Evolutionary conservation across 345 rosid genomes (phyloP).

Genomic region (Populus nigra): DNA sequence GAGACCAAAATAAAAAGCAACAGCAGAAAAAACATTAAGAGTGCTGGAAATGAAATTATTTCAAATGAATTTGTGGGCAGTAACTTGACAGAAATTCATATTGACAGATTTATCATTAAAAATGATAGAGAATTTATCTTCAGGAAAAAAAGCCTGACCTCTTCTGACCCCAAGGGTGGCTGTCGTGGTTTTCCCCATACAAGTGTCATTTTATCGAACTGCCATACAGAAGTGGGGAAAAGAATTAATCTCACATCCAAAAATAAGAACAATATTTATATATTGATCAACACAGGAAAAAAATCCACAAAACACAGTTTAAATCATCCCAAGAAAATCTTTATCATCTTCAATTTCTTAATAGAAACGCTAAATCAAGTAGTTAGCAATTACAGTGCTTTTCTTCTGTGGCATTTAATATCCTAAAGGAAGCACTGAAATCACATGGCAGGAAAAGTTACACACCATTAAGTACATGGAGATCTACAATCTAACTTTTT

Average conservation of each 20-base stretch:
- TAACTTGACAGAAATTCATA: background rate
- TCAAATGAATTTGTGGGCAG: background rate
- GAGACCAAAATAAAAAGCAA: background rate
- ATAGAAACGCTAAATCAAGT: background rate
- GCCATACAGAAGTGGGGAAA: constrained; percentile 32
- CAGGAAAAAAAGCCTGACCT: constrained; percentile 44
- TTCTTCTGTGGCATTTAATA: background rate
- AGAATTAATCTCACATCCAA: background rate
- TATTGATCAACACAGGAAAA: background rate
- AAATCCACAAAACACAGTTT: background rate
- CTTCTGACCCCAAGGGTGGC: constrained; percentile 60
- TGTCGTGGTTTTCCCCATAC: constrained; percentile 96
- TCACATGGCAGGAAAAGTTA: background rate
- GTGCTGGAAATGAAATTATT: background rate
- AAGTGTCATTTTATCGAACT: constrained; percentile 72
- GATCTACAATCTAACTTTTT: background rate
- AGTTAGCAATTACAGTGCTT: background rate
- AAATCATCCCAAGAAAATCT: background rate
- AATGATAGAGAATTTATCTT: background rate
- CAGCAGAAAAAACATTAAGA: background rate
- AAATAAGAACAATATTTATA: background rate
- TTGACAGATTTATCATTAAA: background rate
- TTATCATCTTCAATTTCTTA: background rate
- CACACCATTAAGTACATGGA: background rate
- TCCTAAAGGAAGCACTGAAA: background rate